Conservation (phyloP, 345 rosid genomes). For the Aurinia saxatilis region DNA sequence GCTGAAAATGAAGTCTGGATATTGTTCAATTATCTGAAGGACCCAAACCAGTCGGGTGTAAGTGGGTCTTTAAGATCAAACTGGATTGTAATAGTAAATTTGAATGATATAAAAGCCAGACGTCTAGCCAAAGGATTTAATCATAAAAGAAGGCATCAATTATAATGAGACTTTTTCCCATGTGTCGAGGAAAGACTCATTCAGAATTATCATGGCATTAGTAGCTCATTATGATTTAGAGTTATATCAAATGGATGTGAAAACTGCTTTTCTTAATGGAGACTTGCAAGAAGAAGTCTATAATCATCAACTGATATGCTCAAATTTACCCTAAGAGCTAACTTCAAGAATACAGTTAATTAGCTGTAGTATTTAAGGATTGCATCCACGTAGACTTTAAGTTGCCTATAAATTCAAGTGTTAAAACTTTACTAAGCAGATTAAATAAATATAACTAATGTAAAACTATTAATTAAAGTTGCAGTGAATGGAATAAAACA, state of each 20-base stretch:
- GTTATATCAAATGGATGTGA: constrained; percentile 10
- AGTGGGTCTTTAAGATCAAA: constrained; percentile 1
- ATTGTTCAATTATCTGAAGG: background rate
- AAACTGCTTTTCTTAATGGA: background rate
- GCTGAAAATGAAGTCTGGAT: background rate
- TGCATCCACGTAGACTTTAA: no score
- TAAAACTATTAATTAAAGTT: no score
- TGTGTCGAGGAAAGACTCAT: background rate
- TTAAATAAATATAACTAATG: no score
- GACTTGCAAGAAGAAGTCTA: background rate
- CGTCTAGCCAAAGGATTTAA: background rate
- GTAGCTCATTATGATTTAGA: background rate
- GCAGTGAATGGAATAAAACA: no score
- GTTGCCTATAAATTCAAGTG: no score
- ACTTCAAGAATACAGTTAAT: no score
- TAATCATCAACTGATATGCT: no score
- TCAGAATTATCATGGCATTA: background rate
- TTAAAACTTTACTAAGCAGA: no score
- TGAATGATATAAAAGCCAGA: background rate
- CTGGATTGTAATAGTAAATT: background rate
- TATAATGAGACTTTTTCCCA: background rate
- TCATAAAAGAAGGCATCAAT: background rate
- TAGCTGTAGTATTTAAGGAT: no score
- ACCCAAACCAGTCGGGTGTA: background rate
- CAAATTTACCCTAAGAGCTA: no score